Conservation (phyloP, 2,329 filamentous ascomycete species). For the Aureobasidium leucospermi region DNA sequence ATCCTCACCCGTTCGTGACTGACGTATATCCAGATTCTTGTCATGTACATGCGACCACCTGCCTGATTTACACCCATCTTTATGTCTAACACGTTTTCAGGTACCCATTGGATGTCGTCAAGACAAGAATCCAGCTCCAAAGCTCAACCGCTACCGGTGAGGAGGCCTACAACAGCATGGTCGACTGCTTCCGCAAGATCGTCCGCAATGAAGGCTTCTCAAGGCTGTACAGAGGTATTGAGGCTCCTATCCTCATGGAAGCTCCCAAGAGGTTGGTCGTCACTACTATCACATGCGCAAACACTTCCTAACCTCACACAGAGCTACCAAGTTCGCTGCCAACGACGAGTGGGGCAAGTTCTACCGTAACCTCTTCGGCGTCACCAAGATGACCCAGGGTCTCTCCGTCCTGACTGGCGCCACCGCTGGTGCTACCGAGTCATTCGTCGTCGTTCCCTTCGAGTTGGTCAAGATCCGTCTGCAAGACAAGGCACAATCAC, state of each 20-base stretch:
- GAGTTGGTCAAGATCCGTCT: slow-evolving; percentile 97
- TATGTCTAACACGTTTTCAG: background rate
- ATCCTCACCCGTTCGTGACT: background rate
- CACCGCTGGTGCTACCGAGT: slow-evolving; percentile 87
- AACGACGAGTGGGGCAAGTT: slow-evolving; percentile 98
- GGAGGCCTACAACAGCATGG: slow-evolving; percentile 91
- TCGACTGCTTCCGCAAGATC: slow-evolving; percentile 98
- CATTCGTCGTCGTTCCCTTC: slow-evolving; percentile 96
- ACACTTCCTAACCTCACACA: slow-evolving; percentile 21
- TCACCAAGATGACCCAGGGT: slow-evolving; percentile 80
- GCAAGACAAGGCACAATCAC: slow-evolving; percentile 87
- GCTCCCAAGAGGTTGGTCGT: slow-evolving; percentile 63
- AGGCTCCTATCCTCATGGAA: slow-evolving; percentile 95
- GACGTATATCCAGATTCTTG: slow-evolving; percentile 21
- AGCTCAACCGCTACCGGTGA: slow-evolving; percentile 62
- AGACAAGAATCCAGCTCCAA: slow-evolving; percentile 93
- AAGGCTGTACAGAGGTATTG: slow-evolving; percentile 90
- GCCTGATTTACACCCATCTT: too few species aligned
- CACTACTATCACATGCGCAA: background rate
- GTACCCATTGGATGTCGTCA: slow-evolving; percentile 96
- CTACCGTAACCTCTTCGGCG: slow-evolving; percentile 80
- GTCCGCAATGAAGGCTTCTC: slow-evolving; percentile 88
- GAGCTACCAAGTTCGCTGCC: slow-evolving; percentile 96
- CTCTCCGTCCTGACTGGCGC: slow-evolving; percentile 91
- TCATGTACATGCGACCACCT: slow-evolving; percentile 45